These are phyloP conservation scores for Euphrasia arctica DNA, from an alignment of 305 asterid species.

Conservation along the genomic window DNA sequence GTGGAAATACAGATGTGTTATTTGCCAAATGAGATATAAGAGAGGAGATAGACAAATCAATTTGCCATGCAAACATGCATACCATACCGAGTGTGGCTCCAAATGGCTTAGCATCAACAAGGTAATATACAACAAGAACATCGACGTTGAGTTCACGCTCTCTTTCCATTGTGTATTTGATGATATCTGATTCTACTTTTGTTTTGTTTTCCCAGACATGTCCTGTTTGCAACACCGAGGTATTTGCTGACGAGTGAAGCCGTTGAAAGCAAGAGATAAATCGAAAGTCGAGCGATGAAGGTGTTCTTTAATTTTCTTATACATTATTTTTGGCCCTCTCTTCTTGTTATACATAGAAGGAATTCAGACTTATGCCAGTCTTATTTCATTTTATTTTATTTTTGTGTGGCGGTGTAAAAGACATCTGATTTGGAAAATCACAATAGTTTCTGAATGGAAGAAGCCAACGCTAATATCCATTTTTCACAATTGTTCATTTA, in stretches of 20 bases:
- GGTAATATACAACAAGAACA: conserved; percentile 35
- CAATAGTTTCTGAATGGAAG: no score
- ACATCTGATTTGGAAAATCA: background rate
- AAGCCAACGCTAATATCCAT: no score
- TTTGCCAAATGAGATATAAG: conserved; percentile 88
- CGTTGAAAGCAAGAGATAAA: conserved; percentile 25
- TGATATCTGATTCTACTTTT: conserved; percentile 8
- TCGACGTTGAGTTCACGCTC: background rate
- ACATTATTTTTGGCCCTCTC: conserved; percentile 24
- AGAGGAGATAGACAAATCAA: conserved; percentile 77
- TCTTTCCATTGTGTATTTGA: conserved; percentile 3
- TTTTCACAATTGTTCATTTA: no score
- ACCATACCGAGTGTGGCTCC: conserved; percentile 79
- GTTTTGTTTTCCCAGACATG: conserved; percentile 39
- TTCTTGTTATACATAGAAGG: conserved; percentile 33
- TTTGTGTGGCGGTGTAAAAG: conserved; percentile 26
- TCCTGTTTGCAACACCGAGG: conserved; percentile 83
- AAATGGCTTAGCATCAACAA: conserved; percentile 92
- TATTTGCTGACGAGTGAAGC: conserved; percentile 49
- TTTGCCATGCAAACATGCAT: conserved; percentile 84
- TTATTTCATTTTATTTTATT: conserved; percentile 14
- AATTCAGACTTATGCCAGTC: conserved; percentile 28
- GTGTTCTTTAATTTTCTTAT: conserved; percentile 19
- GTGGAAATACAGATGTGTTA: conserved; percentile 61
- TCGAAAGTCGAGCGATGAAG: conserved; percentile 14